A percentile compares a stretch with the other conserved stretches of the same genome.
Conservation (phyloP, 495 filamentous ascomycete species). For the Chaetomium tenue region DNA sequence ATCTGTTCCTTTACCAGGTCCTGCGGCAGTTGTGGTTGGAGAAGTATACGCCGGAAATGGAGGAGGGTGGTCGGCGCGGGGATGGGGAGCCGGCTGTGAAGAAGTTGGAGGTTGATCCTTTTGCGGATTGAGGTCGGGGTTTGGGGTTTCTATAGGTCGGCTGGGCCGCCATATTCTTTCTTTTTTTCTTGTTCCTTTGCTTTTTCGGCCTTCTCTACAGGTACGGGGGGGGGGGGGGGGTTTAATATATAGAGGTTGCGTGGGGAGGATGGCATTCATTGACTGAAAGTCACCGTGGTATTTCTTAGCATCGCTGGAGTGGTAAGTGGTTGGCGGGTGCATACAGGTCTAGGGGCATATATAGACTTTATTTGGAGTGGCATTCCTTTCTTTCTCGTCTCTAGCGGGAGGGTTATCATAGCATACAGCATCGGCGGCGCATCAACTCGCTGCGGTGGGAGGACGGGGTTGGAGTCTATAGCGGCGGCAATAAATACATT, state of each 20-base stretch:
- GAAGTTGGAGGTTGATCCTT: conserved; percentile 48
- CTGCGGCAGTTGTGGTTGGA: conserved; percentile 67
- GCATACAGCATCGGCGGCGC: too few relatives aligned
- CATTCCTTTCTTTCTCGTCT: neutral
- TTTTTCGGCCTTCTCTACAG: too few relatives aligned
- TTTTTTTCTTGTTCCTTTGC: neutral
- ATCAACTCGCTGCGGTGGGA: too few relatives aligned
- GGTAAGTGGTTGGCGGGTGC: neutral
- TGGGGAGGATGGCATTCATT: neutral
- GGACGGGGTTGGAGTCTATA: too few relatives aligned
- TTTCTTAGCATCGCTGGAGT: neutral
- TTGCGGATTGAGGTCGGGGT: conserved; percentile 20
- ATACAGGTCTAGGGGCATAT: neutral
- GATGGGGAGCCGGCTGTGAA: conserved; percentile 45
- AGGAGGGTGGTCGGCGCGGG: conserved; percentile 11
- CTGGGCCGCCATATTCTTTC: neutral
- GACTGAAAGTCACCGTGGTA: neutral
- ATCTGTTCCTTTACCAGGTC: conserved; percentile 86
- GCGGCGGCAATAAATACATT: too few relatives aligned
- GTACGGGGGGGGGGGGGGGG: too few relatives aligned
- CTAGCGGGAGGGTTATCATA: neutral
- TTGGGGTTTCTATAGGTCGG: neutral
- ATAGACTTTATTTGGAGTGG: neutral
- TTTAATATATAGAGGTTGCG: neutral
- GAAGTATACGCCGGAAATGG: conserved; percentile 46